Evolutionary conservation across 2,329 filamentous ascomycete genomes (phyloP), one percentile per base, ranked within the genome.

Genomic region (Stachybotrys elegans): DNA sequence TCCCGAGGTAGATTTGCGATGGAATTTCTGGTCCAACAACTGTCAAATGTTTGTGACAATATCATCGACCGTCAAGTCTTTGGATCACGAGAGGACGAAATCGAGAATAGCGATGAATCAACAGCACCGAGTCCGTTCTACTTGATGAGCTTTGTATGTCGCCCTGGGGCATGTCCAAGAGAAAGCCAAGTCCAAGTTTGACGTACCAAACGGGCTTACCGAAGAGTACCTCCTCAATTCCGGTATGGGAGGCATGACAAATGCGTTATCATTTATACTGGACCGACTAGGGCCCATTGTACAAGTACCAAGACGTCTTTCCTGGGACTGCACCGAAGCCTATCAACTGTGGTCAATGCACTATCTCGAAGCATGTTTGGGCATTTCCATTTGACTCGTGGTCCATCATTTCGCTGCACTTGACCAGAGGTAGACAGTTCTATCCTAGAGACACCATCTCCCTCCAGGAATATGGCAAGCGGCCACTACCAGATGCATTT

Each of bases 281-380:
- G 70, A 56, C 66, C 43, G 69, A 72, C 49, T 72, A 56, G 2
- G 56, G 54, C 4, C 60, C 58, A 0, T 47, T 70, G 1, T 72
- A 72, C 49, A 53, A 46, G 11, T 63, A 69, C 38, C 68, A 70
- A 42, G 59, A 66, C 40, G 36, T 70, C 13, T 73, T 72, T 38
- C 68, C 1, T 73, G 69, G 69, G 70, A 73, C 45, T 73, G 70
- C 50, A 72, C 69, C 4, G 68, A 71, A 47, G 70, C 69, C 1
- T 1, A 56, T 56, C 5, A 56, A 48, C 11, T 72, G 69, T 45
- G 63, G 64, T 14, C 43, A 50, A 3, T 73, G 69, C 50, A 70
- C 66, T 44, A 51, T 73, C 5, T 48, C 69, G 4, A 72, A 71
- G 48, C 70, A 73, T 49, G 56, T 70, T 1, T 69, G 65, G 59